Percentiles rank a stretch among this genome's conserved stretches.
These are phyloP conservation scores for Talaromyces piceae DNA, from an alignment of 2,329 filamentous ascomycete genomes.

Conservation along the genomic window DNA sequence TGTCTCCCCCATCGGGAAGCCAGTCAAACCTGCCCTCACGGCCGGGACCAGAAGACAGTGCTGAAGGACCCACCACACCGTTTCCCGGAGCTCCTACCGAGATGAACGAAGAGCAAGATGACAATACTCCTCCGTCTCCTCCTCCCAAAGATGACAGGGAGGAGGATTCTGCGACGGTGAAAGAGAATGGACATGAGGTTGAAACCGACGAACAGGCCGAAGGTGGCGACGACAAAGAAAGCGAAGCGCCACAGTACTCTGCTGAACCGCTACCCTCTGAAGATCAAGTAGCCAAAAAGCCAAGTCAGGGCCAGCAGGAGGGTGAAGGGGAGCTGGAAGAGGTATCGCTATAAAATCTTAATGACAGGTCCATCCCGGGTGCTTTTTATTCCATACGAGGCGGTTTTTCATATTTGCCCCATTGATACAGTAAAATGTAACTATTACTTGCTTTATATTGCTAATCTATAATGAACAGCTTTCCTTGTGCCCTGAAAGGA, in stretches of 20 bases:
- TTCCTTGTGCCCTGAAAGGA: no score
- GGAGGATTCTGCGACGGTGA: conserved; percentile 10
- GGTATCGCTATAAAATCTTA: conserved; percentile 14
- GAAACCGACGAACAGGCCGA: conserved; percentile 12
- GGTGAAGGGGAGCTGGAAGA: conserved; percentile 17
- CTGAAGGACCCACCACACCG: conserved; percentile 18
- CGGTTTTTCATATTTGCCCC: not conserved
- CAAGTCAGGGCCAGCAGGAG: conserved; percentile 5
- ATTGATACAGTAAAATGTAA: not conserved
- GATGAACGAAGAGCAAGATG: conserved; percentile 12
- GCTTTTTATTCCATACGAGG: not conserved
- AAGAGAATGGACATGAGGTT: conserved; percentile 14
- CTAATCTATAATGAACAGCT: not conserved
- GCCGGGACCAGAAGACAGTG: conserved; percentile 7
- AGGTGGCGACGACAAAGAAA: conserved; percentile 1
- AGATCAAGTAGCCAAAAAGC: conserved; percentile 1
- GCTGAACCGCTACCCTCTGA: conserved; percentile 5
- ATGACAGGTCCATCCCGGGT: not conserved
- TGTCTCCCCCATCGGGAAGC: conserved; percentile 16
- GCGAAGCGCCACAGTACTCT: conserved; percentile 8
- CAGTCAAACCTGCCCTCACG: conserved; percentile 14
- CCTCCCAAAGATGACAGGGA: conserved; percentile 14
- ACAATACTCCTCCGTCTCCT: conserved; percentile 13
- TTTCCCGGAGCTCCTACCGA: conserved; percentile 15
- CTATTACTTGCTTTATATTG: not conserved